phyloP scores from a whole-genome alignment of 768 basidiomycete species.

The Naganishia vishniacii region DNA sequence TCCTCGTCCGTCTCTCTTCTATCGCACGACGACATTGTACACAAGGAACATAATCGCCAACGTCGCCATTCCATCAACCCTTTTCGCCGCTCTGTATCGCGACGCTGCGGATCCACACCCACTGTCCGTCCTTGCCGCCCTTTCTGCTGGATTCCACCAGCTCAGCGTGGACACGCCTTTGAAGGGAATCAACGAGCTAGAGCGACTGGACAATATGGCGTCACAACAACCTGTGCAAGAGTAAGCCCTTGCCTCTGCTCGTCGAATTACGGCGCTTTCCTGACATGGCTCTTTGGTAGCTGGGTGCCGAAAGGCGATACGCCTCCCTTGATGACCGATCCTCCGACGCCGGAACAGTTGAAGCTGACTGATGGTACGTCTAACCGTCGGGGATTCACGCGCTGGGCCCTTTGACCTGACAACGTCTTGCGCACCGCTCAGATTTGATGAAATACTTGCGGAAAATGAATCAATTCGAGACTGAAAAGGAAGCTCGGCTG shows the following conservation, averaged over 20 bases:
- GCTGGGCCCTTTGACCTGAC: neutral
- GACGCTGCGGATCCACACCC: neutral
- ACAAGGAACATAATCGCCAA: no score
- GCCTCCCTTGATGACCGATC: constrained; percentile 16
- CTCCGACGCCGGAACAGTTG: constrained; percentile 16
- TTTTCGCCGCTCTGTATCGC: neutral
- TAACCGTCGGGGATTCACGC: no score
- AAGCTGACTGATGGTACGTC: constrained; percentile 17
- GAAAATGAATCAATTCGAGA: constrained; percentile 79
- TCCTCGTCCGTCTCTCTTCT: no score
- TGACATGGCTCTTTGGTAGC: neutral
- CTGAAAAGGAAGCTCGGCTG: constrained; percentile 75
- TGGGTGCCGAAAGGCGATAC: constrained; percentile 23
- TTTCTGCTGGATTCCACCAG: no score
- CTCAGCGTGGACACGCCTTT: no score
- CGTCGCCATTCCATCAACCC: no score
- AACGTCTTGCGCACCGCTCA: neutral
- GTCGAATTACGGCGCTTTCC: neutral
- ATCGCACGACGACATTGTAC: no score
- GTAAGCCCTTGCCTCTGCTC: no score
- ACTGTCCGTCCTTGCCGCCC: no score
- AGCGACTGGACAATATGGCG: neutral
- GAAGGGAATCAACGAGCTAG: neutral
- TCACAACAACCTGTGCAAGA: constrained; percentile 11
- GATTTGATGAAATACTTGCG: constrained; percentile 20